Base-by-base conservation (phyloP, 106 monocot genomes). In the Allium cepa region DNA sequence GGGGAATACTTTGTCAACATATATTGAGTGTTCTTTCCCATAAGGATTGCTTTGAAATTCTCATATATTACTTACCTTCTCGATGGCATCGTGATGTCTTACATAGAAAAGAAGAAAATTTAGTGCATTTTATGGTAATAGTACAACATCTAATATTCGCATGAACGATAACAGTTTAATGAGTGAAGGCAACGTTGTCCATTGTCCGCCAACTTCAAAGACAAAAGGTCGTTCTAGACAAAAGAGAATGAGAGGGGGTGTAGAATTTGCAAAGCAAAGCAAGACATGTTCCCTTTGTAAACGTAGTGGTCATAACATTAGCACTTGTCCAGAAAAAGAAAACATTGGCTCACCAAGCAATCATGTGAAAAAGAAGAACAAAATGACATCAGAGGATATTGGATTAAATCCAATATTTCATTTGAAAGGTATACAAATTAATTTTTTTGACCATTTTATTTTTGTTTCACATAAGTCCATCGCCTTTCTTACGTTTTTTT, bases 1-100 rank as follows among this genome's bases (percentile, higher is more conserved):
- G 6, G 13, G 64, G 47, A 47, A 64, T 64, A 47, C 64, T 64
- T 64, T 64, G 64, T n/a, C 47, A 2, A 47, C 64, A 64, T 49
- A 47, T 64, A 47, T n/a, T 47, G 10, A 46, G 47, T 11, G 47
- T 64, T 6, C 27, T 64, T n/a, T 6, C 49, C 7, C 64, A 64
- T n/a, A 64, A 64, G 27, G 64, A n/a, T 48, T 64, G 64, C 15
- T 49, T 14, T 47, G 14, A 47, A 36, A 13, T 64, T 11, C 45
- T 14, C 8, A 7, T 7, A 1, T 16, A 10, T 11, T 47, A 64
- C 9, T 48, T 48, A n/a, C n/a, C n/a, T n/a, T n/a, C n/a, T n/a
- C n/a, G n/a, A n/a, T n/a, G n/a, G n/a, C n/a, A n/a, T n/a, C 47
- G 6, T 47, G 64, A 47, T 8, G 28, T 15, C 0, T 48, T 47